Base-by-base conservation (phyloP, 202 grass and related monocot genomes). In the Hordeum pubiflorum region DNA sequence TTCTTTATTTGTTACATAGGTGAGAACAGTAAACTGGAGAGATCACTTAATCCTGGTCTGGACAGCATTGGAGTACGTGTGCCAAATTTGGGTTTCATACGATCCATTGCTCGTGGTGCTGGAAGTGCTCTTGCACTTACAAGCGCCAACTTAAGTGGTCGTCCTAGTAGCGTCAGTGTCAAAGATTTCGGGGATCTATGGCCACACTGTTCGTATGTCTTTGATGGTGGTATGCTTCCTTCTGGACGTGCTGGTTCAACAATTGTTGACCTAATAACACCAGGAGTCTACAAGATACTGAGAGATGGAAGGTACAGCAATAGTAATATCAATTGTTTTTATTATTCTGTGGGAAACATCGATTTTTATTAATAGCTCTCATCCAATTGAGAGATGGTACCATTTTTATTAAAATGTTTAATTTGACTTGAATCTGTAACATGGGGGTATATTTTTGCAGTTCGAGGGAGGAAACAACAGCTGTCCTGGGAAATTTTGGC, bases 61-160 rank as follows among this genome's bases (percentile, higher is more conserved):
- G 88, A 93, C 29, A 98, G 85, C 77, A 90, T 95, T 71, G 95
- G 90, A 44, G 88, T 94, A 62, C 88, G 92, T 81, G 86, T 98
- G 41, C 95, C 95, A 1, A 79, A 98, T 73, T 78, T 81, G 12
- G 87, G 93, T 83, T 98, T 93, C 56, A 91, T 98, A 72, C 64
- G 90, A 74, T 60, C 84, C 58, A 87, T 95, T 78, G 85, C 90
- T 17, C 85, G 74, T 87, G 88, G 95, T 86, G 84, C 90, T 84
- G 69, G 83, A 87, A 91, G 95, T 77, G 92, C 95, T 61, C 80
- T 98, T 70, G 90, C 95, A 48, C 92, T 98, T 79, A 98, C 95
- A 76, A 98, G 92, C 2, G 88, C 95, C 79, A 98, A 98, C 62
- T 69, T 93, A 81, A 94, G 92, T 3, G 95, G 95, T 7, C 69